Base-by-base conservation (phyloP, 352 stramenopile species). In the Pythium myriotylum region DNA sequence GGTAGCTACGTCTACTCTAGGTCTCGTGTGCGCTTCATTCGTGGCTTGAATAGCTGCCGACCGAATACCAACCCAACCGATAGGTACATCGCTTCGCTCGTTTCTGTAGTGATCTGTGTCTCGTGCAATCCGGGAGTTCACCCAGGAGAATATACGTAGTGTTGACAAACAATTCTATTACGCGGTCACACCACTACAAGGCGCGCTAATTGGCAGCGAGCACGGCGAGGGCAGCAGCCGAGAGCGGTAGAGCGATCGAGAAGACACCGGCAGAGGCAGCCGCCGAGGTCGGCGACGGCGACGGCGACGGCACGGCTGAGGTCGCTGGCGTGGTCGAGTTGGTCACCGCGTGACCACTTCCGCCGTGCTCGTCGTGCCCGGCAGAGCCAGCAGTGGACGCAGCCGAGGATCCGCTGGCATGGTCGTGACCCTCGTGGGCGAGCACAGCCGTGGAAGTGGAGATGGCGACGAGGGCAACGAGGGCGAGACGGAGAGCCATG, bases 241-340 rank as follows among this genome's bases (percentile, higher is more conserved):
- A 54, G n/a, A 65, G 57, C n/a, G 57, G 57, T 37, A 65, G 26
- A n/a, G 57, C 47, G n/a, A 65, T 58, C 37, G 57, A 57, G 48
- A 65, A 65, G 32, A 65, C 57, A 14, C 37, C 37, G 4, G 37
- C 8, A n/a, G 37, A 43, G 37, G 37, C 13, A 43, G 37, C 37
- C 8, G 13, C 42, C 16, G 42, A 49, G 16, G 42, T 26, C 42
- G n/a, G n/a, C 4, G 42, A 16, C 4, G 42, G 42, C 42, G 42
- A 32, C 14, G 42, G 42, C 27, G 24, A 19, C 23, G 47, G 27
- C 4, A 33, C 32, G n/a, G 13, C 27, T 3, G 57, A 49, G 9
- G 56, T 26, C 26, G 48, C 33, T 23, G 47, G 40, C 19, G 12
- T 46, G 5, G 35, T 46, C 17, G 56, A 13, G 40, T 43, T 58